These are phyloP conservation scores for Gnomoniopsis sp. DNA, from an alignment of 2,329 filamentous ascomycete genomes.

Conservation along the genomic window DNA sequence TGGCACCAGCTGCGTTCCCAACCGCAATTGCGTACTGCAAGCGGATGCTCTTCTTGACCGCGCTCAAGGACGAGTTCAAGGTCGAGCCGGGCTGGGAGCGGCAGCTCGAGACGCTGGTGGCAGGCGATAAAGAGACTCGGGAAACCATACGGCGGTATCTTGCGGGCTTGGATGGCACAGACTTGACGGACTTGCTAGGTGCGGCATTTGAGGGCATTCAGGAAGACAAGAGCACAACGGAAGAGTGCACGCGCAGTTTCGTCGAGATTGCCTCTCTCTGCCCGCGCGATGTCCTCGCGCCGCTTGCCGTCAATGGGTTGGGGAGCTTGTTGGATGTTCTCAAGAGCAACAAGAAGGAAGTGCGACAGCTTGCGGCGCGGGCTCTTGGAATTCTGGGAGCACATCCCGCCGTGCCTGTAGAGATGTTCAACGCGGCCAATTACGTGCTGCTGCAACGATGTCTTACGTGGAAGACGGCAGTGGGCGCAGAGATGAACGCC, in stretches of 20 bases:
- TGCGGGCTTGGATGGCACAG: slow-evolving; percentile 33
- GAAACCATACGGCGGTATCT: slow-evolving; percentile 55
- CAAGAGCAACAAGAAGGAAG: slow-evolving; percentile 67
- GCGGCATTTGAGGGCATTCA: slow-evolving; percentile 57
- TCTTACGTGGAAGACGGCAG: slow-evolving; percentile 52
- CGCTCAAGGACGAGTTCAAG: slow-evolving; percentile 43
- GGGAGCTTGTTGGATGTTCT: slow-evolving; percentile 56
- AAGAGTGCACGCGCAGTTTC: slow-evolving; percentile 49
- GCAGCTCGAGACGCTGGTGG: slow-evolving; percentile 69
- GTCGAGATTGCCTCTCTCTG: slow-evolving; percentile 50
- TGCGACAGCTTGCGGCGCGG: slow-evolving; percentile 64
- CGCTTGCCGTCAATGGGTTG: slow-evolving; percentile 47
- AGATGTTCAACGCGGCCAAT: slow-evolving; percentile 25
- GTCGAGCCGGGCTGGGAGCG: slow-evolving; percentile 82
- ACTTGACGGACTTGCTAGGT: slow-evolving; percentile 44
- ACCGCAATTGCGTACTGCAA: slow-evolving; percentile 68
- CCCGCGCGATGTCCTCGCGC: slow-evolving; percentile 31
- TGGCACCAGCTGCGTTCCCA: slow-evolving; percentile 55
- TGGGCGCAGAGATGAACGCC: slow-evolving; percentile 41
- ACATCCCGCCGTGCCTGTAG: slow-evolving; percentile 41
- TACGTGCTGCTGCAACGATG: slow-evolving; percentile 44
- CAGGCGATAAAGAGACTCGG: slow-evolving; percentile 65
- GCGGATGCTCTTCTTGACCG: slow-evolving; percentile 48
- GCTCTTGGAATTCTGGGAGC: slow-evolving; percentile 74
- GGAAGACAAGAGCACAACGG: slow-evolving; percentile 37